Evolutionary conservation across 495 filamentous ascomycete genomes (phyloP), one percentile per base, ranked within the genome.

Genomic region (Neurospora tetrasperma): DNA sequence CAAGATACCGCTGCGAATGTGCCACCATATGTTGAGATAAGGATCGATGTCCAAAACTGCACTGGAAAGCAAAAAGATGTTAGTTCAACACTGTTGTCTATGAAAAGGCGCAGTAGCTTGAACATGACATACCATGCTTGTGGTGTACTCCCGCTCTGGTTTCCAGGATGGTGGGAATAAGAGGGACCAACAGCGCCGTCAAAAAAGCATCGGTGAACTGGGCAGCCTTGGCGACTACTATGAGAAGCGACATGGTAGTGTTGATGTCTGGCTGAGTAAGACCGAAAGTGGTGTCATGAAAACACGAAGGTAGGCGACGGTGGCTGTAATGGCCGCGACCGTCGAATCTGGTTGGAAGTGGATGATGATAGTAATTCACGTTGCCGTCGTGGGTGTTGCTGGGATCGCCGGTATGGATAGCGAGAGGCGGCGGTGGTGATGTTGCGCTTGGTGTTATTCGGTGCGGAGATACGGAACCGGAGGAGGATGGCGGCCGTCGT

Each of bases 21-120:
- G 20, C 78, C 79, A 23, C 78, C 79, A 72, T 79, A 76, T 7
- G 78, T 73, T 14, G 78, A 71, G 38, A 80, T 68, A 35, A 79
- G 73, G 18, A 80, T 73, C 4, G 79, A 77, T 8, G 72, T 75
- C 76, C 78, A 76, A 66, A 80, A 75, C 73, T 79, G 79, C 11
- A 78, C 75, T 79, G 46, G 31, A 68, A 18, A 10, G 5, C 0
- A 5, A 1, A 7, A 66, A 27, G 39, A 39, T 8, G 39, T 39
- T 39, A 39, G 39, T 39, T 8, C 0, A 5, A 9, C 39, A 39
- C 5, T 39, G 39, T 39, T 39, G 39, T 39, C 5, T 39, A 1
- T 39, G 39, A 39, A 39, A 8, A 39, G 39, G 39, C 7, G 7
- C 7, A 35, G 7, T 27, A 27, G 20, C 14, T 38, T 8, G 35